Base-by-base conservation (phyloP, 2,329 filamentous ascomycete species). In the Colletotrichum agaves region DNA sequence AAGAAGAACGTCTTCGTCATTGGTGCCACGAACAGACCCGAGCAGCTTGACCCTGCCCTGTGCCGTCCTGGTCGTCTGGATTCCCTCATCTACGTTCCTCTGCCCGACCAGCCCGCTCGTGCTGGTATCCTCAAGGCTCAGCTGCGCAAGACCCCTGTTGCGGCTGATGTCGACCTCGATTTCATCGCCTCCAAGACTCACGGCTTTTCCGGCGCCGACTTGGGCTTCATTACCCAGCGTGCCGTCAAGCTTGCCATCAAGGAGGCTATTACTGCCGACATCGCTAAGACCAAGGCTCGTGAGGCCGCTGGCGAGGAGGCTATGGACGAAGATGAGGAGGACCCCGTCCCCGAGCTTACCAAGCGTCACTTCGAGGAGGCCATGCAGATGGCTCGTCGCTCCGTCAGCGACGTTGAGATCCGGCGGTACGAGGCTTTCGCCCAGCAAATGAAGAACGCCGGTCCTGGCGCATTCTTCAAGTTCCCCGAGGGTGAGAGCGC, bases 1-100 rank as follows among this genome's bases (percentile, higher is more conserved):
- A 99, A 99, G 93, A 99, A 99, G 92, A 99, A 99, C 80, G 96
- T 99, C 72, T 99, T 99, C 83, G 96, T 99, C 72, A 99, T 99
- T 75, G 96, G 96, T 80, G 96, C 96, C 50, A 99, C 96, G 82
- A 99, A 99, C 87, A 89, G 96, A 85, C 96, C 96, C 47, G 96
- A 99, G 85, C 96, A 98, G 85, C 92, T 99, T 69, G 96, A 99
- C 81, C 96, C 96, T 79, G 96, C 96, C 74, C 88, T 99, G 75
- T 98, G 95, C 88, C 94, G 96, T 88, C 96, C 96, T 64, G 96
- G 96, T 74, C 96, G 96, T 94, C 92, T 99, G 55, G 96, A 99
- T 81, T 98, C 95, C 41, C 90, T 99, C 73, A 96, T 99, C 81
- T 99, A 99, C 80, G 96, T 99, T 74, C 96, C 96, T 73, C 90